These are phyloP conservation scores for Lonicera japonica DNA, from an alignment of 129 eudicot species.

Conservation along the genomic window DNA sequence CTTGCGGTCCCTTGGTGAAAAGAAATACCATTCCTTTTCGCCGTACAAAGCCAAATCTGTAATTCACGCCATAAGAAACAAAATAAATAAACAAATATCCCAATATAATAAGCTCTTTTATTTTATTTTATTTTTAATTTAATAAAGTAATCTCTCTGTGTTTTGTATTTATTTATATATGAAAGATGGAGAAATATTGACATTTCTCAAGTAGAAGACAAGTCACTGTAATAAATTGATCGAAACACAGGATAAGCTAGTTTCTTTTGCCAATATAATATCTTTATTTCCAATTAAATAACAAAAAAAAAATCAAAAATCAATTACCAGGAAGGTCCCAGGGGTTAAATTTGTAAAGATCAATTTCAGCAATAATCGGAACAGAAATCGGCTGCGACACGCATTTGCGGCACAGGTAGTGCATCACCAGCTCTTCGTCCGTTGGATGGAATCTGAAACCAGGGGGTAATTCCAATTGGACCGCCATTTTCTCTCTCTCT, in stretches of 20 bases:
- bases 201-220: no score
- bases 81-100: neutral
- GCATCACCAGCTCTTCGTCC: slow-evolving; percentile 44
- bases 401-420: slow-evolving; percentile 28
- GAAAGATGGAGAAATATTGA: no score
- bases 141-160: no score
- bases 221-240: no score
- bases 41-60: slow-evolving; percentile 57
- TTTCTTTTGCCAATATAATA: no score
- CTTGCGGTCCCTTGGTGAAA: slow-evolving; percentile 58
- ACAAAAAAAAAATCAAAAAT: no score
- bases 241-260: no score
- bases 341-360: slow-evolving; percentile 35
- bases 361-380: slow-evolving; percentile 34
- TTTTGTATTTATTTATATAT: no score
- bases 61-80: neutral
- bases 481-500: slow-evolving; percentile 2
- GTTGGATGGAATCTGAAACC: slow-evolving; percentile 38
- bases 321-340: slow-evolving; percentile 38
- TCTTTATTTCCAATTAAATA: no score
- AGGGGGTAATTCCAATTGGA: slow-evolving; percentile 16
- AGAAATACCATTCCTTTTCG: slow-evolving; percentile 72
- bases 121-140: no score
- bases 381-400: slow-evolving; percentile 26
- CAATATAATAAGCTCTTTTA: no score